Evolutionary conservation across 495 filamentous ascomycete species (phyloP), one percentile per base, ranked within the genome.

Genomic region (Corynascus novoguineensis): DNA sequence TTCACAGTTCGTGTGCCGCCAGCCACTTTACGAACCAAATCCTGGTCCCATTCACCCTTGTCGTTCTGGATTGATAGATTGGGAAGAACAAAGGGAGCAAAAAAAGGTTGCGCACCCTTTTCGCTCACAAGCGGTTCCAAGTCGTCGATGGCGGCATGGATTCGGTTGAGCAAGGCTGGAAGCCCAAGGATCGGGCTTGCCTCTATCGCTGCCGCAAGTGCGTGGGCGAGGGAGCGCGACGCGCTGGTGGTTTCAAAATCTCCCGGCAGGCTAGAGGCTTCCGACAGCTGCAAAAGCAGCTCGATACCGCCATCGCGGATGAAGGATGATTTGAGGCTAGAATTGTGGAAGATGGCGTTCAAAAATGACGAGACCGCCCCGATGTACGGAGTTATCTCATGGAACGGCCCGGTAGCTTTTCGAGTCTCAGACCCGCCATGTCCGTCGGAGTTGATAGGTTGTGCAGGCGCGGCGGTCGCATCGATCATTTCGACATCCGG

Each of bases 181-280:
- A 97, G 73, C 3, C 90, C 84, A 9, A 92, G 73, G 65, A 93
- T 84, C 19, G 92, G 86, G 63, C 88, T 91, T 15, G 83, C 82
- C 65, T 97, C 95, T 32, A 90, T 83, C 55, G 95, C 78, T 60
- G 85, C 78, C 57, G 92, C 83, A 15, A 95, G 73, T n/a, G 93
- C 84, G 15, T 81, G 81, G 8, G 81, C 78, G 28, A 96, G 74
- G 51, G 85, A 82, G 32, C 84, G 80, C 49, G 78, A 83, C 8
- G 85, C 83, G 48, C 75, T 70, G 7, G 81, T 81, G 24, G 83
- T 83, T 46, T 85, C 82, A 65, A 92, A 91, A 62, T 90, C 82
- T 57, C 83, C 83, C 2, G 86, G 79, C 49, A 96, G 77, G 65
- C 87, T 88, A 17, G 90, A 85, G 25, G 91, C 78, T 10, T 87